These are phyloP conservation scores for Pyrus communis DNA, from an alignment of 306 rosid species.

Conservation along the genomic window DNA sequence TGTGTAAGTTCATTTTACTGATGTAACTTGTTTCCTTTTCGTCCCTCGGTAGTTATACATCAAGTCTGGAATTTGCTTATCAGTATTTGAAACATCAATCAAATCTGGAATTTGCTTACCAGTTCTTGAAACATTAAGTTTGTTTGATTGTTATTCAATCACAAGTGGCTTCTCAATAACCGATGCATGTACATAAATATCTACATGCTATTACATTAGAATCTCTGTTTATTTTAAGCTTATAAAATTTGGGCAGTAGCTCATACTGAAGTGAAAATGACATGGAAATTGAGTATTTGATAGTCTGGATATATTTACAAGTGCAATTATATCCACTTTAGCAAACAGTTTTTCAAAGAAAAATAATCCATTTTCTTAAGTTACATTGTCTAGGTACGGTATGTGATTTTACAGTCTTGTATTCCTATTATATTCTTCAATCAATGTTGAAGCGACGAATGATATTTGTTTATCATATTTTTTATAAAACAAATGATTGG, in stretches of 20 bases:
- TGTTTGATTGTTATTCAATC: background rate
- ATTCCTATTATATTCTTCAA: background rate
- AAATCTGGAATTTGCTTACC: background rate
- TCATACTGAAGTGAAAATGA: background rate
- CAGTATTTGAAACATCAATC: background rate
- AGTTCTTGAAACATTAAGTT: background rate
- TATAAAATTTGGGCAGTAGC: background rate
- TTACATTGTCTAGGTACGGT: background rate
- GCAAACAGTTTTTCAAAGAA: background rate
- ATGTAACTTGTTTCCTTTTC: background rate
- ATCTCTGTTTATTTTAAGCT: background rate
- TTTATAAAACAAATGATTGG: background rate
- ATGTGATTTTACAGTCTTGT: background rate
- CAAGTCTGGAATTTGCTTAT: background rate
- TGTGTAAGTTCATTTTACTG: slow-evolving; percentile 33
- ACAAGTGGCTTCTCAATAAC: background rate
- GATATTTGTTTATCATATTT: background rate
- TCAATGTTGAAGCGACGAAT: background rate
- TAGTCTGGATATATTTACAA: background rate
- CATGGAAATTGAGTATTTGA: background rate
- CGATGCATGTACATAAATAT: background rate
- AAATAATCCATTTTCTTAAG: background rate
- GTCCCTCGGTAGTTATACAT: background rate
- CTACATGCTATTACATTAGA: background rate
- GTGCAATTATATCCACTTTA: background rate